Evolutionary conservation across 75 land plant genomes (phyloP), one percentile per base, ranked within the genome.

Genomic region (Pseudotsuga menziesii): DNA sequence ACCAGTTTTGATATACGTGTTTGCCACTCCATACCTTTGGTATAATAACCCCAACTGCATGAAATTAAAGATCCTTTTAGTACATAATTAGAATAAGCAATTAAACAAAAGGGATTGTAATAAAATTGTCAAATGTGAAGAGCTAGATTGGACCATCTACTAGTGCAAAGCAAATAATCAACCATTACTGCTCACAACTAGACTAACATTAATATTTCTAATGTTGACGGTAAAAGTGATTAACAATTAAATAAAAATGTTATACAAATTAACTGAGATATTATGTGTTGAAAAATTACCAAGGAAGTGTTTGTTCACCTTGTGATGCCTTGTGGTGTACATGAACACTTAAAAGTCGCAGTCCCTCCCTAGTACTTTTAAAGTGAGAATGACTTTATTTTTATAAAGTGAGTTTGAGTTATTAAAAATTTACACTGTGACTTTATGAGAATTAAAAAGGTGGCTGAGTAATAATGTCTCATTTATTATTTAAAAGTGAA

Each of bases 1-100:
- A 48, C 83, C 80, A 56, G 78, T 88, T 79, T 88, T 89, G 8
- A 76, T 61, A 54, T 75, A 62, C 66, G 83, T 86, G 32, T 78
- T 80, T 55, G 87, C 85, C 77, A 85, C 80, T 62, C 78, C 86
- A 78, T 93, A 90, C 87, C 91, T 93, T 79, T 84, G 88, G 27
- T 81, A 87, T 32, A 93, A 80, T 58, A 91, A 75, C 13, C 83
- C 96, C 64, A 95, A 77, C 98, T 95, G 91, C 59, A 80, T 72
- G 23, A 27, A 72, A 78, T 17, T 4, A 39, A 69, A 41, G 11
- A 41, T 9, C 7, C 20, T 41, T 69, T 69, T 32, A 41, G 27
- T 4, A 27, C 19, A 16, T 9, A 63, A 17, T 8, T 19, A 26
- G 39, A 19, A 17, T 32, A 67, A 67, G n/a, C 15, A 16, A 35